Base-by-base conservation (phyloP, 495 filamentous ascomycete species). In the Evansstolkia leycettana region DNA sequence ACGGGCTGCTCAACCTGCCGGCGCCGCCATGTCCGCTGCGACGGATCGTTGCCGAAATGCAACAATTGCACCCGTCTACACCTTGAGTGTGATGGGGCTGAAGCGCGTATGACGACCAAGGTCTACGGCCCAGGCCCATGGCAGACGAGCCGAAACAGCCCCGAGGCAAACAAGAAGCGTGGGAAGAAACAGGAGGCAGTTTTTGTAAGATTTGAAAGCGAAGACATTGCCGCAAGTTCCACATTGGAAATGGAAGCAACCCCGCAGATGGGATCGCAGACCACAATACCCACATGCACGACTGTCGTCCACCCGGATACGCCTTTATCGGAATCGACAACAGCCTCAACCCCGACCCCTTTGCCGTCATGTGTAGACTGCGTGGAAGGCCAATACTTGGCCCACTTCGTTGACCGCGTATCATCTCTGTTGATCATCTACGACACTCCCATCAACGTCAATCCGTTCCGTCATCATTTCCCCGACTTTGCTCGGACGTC, bases 51-150 rank as follows among this genome's bases (percentile, higher is more conserved):
- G 3, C 63, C 64, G 0, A 39, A 48, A 0, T 69, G 64, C 44
- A 57, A 57, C 16, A 65, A 65, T 29, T 65, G 61, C 15, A 48
- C 49, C 7, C 58, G 60, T 1, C 32, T 62, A 12, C 54, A 52
- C 10, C 47, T 58, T 2, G 54, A 64, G 27, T 64, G 60, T 17
- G 57, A 61, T 48, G 60, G 56, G 0, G 51, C 54, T 4, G 54
- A 63, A 40, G 58, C 55, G 7, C 51, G 52, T 8, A 60, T 62
- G 62, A 64, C 59, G 11, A 61, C 62, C 39, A 64, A 62, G 39
- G 56, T 58, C 35, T 64, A 62, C 28, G 58, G 54, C 2, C 58
- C 58, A 9, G 46, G 52, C 2, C 50, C 44, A 36, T 41, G 38
- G 12, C 50, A 46, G 13, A 58, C 50, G 31, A 39, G 43, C 6